phyloP scores from a whole-genome alignment of 192 early-diverging fungal species.

The Coemansia sp. region DNA sequence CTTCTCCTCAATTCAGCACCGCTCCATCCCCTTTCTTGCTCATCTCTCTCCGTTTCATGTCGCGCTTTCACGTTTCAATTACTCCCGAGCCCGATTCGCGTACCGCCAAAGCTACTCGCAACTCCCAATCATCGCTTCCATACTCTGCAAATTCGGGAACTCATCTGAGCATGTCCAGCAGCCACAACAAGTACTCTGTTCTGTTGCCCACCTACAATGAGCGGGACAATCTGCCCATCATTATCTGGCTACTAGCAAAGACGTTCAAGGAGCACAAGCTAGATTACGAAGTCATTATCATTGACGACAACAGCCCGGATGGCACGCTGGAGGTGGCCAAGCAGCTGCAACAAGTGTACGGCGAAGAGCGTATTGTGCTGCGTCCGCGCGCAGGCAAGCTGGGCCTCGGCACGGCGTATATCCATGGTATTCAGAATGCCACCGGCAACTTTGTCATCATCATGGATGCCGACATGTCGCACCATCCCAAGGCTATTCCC shows the following conservation, averaged over 20 bases:
- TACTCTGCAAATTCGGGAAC: constrained; percentile 13
- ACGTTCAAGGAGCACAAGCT: constrained; percentile 80
- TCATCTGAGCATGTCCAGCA: constrained; percentile 36
- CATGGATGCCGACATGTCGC: constrained; percentile 99
- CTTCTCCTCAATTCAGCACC: not conserved
- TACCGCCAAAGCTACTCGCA: constrained; percentile 25
- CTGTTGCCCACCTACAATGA: constrained; percentile 99
- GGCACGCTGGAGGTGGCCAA: constrained; percentile 92
- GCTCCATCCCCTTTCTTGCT: not conserved
- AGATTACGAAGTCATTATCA: constrained; percentile 95
- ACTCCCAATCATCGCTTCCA: constrained; percentile 29
- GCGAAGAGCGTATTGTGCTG: constrained; percentile 83
- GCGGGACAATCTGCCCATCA: constrained; percentile 93
- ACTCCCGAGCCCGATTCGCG: constrained; percentile 50
- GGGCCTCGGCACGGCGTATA: constrained; percentile 93
- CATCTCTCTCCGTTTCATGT: constrained; percentile 30
- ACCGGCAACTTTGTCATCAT: constrained; percentile 96
- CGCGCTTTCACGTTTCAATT: constrained; percentile 52
- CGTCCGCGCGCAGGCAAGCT: constrained; percentile 94
- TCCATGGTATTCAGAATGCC: constrained; percentile 90
- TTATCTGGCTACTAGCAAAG: constrained; percentile 87
- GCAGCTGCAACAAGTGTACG: constrained; percentile 83
- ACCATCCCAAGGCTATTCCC: constrained; percentile 97
- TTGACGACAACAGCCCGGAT: constrained; percentile 95
- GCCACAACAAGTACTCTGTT: constrained; percentile 76